phyloP scores from a whole-genome alignment of 495 filamentous ascomycete species.

The Penicillium maclennaniae region DNA sequence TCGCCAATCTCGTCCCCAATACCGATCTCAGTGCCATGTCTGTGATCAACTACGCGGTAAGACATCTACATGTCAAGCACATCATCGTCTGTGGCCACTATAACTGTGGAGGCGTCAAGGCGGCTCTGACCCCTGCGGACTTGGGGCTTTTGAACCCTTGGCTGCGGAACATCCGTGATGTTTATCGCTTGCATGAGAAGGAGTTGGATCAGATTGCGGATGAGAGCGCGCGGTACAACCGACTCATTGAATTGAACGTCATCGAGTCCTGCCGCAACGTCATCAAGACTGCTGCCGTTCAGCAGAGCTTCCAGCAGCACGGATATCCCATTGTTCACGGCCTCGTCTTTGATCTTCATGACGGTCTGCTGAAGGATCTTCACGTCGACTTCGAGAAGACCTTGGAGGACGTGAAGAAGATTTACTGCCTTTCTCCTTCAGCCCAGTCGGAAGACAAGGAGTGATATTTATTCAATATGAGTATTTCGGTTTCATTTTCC shows the following conservation, averaged over 20 bases:
- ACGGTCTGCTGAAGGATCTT: constrained; percentile 54
- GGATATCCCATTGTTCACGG: constrained; percentile 68
- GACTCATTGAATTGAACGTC: constrained; percentile 66
- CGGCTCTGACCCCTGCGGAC: constrained; percentile 57
- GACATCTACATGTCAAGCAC: constrained; percentile 68
- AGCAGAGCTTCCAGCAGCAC: constrained; percentile 59
- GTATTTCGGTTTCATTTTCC: neutral
- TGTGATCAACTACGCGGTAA: constrained; percentile 78
- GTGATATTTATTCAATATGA: neutral
- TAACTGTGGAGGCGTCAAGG: constrained; percentile 70
- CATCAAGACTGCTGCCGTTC: constrained; percentile 55
- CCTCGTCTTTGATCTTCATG: constrained; percentile 58
- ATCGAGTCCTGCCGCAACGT: constrained; percentile 56
- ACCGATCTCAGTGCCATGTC: constrained; percentile 67
- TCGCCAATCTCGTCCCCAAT: constrained; percentile 76
- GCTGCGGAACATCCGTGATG: constrained; percentile 63
- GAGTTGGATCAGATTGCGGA: constrained; percentile 48
- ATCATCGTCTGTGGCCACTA: constrained; percentile 82
- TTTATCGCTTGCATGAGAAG: constrained; percentile 49
- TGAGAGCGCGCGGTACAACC: constrained; percentile 40
- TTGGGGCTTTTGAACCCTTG: constrained; percentile 75
- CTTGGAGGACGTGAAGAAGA: constrained; percentile 31
- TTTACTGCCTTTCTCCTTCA: constrained; percentile 23
- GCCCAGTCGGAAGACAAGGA: neutral
- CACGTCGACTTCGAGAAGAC: constrained; percentile 35